Base-by-base conservation (phyloP, 148 eudicot species). In the Vaccinium corymbosum region DNA sequence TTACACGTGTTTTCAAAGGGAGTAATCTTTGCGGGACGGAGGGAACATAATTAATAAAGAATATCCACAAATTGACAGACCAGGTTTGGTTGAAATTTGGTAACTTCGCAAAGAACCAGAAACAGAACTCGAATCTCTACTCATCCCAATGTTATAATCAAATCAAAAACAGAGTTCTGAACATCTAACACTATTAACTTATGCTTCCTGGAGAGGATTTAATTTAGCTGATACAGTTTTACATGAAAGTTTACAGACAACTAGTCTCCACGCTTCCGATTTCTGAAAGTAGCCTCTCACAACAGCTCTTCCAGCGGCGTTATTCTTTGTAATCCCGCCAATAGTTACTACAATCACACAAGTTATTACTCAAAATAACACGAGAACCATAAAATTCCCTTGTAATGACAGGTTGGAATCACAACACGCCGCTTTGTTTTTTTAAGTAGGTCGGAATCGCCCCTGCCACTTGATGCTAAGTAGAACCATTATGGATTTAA, bases 141-240 rank as follows among this genome's bases (percentile, higher is more conserved):
- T 12, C 74, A 10, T 70, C 74, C 4, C 74, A 70, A 70, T 13
- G 15, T 14, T 5, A 11, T 29, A 27, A 70, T 25, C 38, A 71
- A 71, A 71, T 71, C 38, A 29, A 70, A 70, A 29, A 25, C 38
- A 70, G 42, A 9, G 0, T 19, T n/a, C 22, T 3, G 22, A 9
- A 10, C 52, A 75, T 75, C 78, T 3, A 20, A 19, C 8, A 8
- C 52, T 2, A 75, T 46, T 7, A 42, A 46, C 52, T 7, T 42
- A 48, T 48, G 27, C 27, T 75, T 74, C 20, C 78, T 0, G 6
- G 25, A 42, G 20, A 74, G 51, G 50, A 38, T 38, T 46, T 0
- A 48, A 46, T 75, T 75, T 75, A 19, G 78, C 78, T 72, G 78
- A 16, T 42, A 74, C 78, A 74, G 16, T 7, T 74, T 48, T 6